phyloP scores from a whole-genome alignment of 2,329 filamentous ascomycete genomes.

The Curvularia hawaiiensis region DNA sequence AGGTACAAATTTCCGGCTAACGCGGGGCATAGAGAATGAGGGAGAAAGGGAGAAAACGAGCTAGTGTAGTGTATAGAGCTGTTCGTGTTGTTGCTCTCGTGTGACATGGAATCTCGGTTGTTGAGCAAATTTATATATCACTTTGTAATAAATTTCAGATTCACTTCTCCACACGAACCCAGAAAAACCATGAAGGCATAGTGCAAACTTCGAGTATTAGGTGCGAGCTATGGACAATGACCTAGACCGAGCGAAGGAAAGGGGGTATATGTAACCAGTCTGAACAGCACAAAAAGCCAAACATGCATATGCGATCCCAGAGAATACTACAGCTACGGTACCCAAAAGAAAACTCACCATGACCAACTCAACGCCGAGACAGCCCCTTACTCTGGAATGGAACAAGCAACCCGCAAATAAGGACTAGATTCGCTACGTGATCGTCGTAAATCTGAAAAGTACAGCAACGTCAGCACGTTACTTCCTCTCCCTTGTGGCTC shows the following conservation, averaged over 20 bases:
- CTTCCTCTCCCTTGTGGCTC: slow-evolving; percentile 28
- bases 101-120: neutral
- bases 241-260: slow-evolving; percentile 19
- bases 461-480: slow-evolving; percentile 10
- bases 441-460: neutral
- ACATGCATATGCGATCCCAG: slow-evolving; percentile 7
- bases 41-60: neutral
- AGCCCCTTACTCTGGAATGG: slow-evolving; percentile 6
- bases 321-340: neutral
- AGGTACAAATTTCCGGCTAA: slow-evolving; percentile 15
- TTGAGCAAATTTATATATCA: neutral
- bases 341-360: neutral
- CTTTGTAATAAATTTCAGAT: neutral
- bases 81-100: neutral
- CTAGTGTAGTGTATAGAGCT: neutral
- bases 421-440: neutral
- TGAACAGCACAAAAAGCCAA: slow-evolving; percentile 10
- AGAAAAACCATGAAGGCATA: neutral
- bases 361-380: slow-evolving; percentile 9
- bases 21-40: slow-evolving; percentile 16
- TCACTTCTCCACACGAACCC: neutral
- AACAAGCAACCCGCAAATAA: slow-evolving; percentile 1
- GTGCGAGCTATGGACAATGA: slow-evolving; percentile 7
- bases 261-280: slow-evolving; percentile 31
- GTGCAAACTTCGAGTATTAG: neutral